phyloP scores from a whole-genome alignment of 345 rosid genomes.

The Salix arbutifolia region DNA sequence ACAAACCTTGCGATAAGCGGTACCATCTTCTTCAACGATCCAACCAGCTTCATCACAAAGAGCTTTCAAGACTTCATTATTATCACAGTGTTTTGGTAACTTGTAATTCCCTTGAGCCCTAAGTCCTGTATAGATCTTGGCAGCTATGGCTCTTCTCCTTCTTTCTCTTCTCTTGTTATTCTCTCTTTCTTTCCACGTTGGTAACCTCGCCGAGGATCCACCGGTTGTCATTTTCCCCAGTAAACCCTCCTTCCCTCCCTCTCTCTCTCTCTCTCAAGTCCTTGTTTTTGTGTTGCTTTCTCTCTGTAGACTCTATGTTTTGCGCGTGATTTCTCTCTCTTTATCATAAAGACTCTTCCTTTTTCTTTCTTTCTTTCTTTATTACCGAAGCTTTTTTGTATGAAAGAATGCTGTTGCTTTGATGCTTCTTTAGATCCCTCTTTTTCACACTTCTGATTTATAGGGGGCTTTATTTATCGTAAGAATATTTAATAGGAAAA shows the following conservation, averaged over 20 bases:
- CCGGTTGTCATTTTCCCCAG: slow-evolving; percentile 28
- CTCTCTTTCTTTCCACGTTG: slow-evolving; percentile 35
- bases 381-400: not conserved
- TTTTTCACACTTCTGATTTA: not conserved
- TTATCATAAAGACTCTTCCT: slow-evolving; percentile 18
- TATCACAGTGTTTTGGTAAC: slow-evolving; percentile 35
- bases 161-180: slow-evolving; percentile 32
- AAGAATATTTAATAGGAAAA: not conserved
- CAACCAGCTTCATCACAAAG: slow-evolving; percentile 37
- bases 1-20: slow-evolving; percentile 33
- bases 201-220: slow-evolving; percentile 29
- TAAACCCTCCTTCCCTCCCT: not conserved
- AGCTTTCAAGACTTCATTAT: slow-evolving; percentile 35
- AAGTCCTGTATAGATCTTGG: slow-evolving; percentile 29
- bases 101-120: slow-evolving; percentile 30
- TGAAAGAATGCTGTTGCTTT: no score
- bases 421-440: not conserved
- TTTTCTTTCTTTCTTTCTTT: slow-evolving; percentile 25
- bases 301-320: not conserved
- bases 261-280: not conserved
- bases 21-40: slow-evolving; percentile 34
- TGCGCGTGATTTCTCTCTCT: not conserved
- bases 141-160: slow-evolving; percentile 36
- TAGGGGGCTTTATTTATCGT: not conserved
- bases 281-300: not conserved